Evolutionary conservation across 2,329 filamentous ascomycete genomes (phyloP).

Genomic region (Chaetothyriales sp.): DNA sequence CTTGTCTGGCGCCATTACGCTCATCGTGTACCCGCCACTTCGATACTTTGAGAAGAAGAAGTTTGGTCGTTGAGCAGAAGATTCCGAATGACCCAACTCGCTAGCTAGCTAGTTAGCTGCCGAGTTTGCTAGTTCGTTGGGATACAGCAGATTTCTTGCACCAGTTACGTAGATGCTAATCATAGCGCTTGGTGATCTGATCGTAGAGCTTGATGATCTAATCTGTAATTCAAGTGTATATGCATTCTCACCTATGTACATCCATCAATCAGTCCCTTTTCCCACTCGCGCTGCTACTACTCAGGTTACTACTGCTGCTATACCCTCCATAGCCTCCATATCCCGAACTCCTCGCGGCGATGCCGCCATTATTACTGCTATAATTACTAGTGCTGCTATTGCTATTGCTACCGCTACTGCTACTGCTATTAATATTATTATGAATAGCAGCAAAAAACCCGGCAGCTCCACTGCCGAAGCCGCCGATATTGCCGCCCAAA

Average conservation of each 20-base stretch:
- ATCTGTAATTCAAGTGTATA: too few species aligned
- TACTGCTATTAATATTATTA: too few species aligned
- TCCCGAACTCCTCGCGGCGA: slow-evolving; percentile 12
- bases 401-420: too few species aligned
- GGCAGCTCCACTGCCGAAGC: not conserved
- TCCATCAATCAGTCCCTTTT: not conserved
- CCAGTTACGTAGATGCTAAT: too few species aligned
- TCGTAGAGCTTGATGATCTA: too few species aligned
- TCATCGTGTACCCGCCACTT: slow-evolving; percentile 41
- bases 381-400: not conserved
- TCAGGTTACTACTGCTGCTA: not conserved
- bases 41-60: slow-evolving; percentile 39
- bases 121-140: too few species aligned
- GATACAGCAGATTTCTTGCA: too few species aligned
- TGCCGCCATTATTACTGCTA: not conserved
- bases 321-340: slow-evolving; percentile 19
- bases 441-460: not conserved
- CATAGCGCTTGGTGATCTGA: too few species aligned
- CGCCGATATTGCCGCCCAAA: slow-evolving; percentile 10
- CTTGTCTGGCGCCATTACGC: slow-evolving; percentile 49
- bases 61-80: slow-evolving; percentile 9
- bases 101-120: too few species aligned
- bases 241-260: too few species aligned
- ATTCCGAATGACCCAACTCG: not conserved
- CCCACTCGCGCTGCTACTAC: not conserved